Conservation (phyloP, 1,139 yeast species). For the Hansenula sp. region DNA sequence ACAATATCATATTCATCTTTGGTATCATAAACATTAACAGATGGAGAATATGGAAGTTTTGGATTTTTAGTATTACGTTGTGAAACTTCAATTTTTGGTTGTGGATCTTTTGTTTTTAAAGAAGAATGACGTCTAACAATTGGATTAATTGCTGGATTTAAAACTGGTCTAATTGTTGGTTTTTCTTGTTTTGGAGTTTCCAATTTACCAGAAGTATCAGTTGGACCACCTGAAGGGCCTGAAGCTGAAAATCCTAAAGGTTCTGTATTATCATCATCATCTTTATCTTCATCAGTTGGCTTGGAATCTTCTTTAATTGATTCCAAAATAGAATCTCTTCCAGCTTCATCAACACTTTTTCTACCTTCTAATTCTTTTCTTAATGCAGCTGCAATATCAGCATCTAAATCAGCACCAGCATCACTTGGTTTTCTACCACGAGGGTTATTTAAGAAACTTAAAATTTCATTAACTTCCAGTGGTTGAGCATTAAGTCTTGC, state of each 20-base stretch:
- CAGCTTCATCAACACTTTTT: too few relatives aligned
- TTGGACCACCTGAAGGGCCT: neutral
- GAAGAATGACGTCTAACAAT: conserved; percentile 20
- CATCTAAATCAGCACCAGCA: conserved; percentile 3
- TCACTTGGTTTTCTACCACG: conserved; percentile 6
- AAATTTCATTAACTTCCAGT: conserved; percentile 11
- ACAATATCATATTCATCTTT: conserved; percentile 39
- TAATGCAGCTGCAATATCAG: neutral
- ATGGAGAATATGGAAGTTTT: conserved; percentile 47
- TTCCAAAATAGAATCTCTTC: conserved; percentile 3
- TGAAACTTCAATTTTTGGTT: conserved; percentile 38
- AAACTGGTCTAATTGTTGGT: conserved; percentile 5
- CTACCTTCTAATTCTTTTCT: conserved; percentile 1
- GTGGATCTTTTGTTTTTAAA: conserved; percentile 26
- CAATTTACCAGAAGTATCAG: neutral
- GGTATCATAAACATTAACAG: conserved; percentile 47
- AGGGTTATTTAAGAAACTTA: conserved; percentile 17
- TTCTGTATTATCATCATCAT: conserved; percentile 3
- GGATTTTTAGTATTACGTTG: conserved; percentile 38
- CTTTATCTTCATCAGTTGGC: neutral
- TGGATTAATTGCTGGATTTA: conserved; percentile 11
- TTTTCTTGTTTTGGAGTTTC: neutral
- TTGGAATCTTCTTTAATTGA: conserved; percentile 1
- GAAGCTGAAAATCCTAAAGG: neutral
- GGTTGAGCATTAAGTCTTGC: neutral